phyloP scores from a whole-genome alignment of 768 basidiomycete genomes.

The Amanita pseudoporphyria region DNA sequence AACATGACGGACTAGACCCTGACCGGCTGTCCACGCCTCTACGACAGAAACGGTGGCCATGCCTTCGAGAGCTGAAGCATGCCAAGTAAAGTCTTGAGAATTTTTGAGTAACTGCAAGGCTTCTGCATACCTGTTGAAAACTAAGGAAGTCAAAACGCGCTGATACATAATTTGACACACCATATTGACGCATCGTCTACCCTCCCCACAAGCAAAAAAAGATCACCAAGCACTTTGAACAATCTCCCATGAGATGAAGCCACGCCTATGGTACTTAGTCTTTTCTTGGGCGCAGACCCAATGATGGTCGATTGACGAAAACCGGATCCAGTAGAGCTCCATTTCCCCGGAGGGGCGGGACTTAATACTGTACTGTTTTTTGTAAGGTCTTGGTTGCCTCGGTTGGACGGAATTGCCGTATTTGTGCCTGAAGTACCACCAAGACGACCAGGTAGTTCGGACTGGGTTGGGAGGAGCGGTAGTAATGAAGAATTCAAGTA shows the following conservation, averaged over 20 bases:
- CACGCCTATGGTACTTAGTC: constrained; percentile 51
- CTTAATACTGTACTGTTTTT: constrained; percentile 26
- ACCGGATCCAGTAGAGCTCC: constrained; percentile 38
- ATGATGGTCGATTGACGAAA: constrained; percentile 46
- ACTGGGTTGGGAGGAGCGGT: constrained; percentile 48
- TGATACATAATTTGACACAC: constrained; percentile 29
- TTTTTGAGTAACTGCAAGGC: constrained; percentile 68
- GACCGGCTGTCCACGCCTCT: constrained; percentile 76
- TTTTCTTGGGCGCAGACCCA: constrained; percentile 44
- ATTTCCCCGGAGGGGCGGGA: constrained; percentile 35
- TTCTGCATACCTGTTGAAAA: constrained; percentile 67
- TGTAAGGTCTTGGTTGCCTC: constrained; percentile 49
- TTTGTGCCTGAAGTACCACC: constrained; percentile 18
- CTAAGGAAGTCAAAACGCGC: constrained; percentile 5
- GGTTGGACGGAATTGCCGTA: constrained; percentile 37
- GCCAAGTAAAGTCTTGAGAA: constrained; percentile 77
- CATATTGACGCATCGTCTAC: constrained; percentile 74
- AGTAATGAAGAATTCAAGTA: constrained; percentile 65
- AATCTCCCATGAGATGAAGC: constrained; percentile 78
- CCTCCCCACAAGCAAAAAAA: constrained; percentile 83
- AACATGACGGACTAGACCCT: constrained; percentile 50
- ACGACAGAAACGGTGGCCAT: constrained; percentile 69
- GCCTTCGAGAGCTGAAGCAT: constrained; percentile 82
- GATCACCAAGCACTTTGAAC: constrained; percentile 81
- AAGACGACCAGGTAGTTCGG: constrained; percentile 31